phyloP scores from a whole-genome alignment of 2,329 filamentous ascomycete species.

The Epichloe sp. region DNA sequence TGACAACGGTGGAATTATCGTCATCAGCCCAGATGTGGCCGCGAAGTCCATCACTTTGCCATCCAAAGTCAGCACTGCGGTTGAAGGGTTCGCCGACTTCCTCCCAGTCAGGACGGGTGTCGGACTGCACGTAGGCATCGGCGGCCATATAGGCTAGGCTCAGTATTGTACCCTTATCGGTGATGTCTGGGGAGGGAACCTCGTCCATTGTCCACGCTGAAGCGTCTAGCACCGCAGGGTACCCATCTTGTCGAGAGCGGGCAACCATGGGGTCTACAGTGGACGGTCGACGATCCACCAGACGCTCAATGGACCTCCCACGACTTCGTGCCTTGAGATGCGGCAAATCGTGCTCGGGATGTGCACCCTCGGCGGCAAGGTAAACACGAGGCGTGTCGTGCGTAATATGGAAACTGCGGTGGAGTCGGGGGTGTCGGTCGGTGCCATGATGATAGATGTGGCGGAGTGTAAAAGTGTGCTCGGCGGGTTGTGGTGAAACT shows the following conservation, averaged over 20 bases:
- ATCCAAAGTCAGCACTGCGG: slow-evolving; percentile 79
- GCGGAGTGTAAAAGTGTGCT: slow-evolving; percentile 56
- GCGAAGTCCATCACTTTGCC: slow-evolving; percentile 76
- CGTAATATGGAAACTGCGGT: slow-evolving; percentile 60
- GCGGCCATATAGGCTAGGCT: slow-evolving; percentile 79
- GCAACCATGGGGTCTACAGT: slow-evolving; percentile 70
- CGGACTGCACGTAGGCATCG: slow-evolving; percentile 72
- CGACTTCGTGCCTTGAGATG: slow-evolving; percentile 50
- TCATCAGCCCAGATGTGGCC: slow-evolving; percentile 89
- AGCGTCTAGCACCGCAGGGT: slow-evolving; percentile 52
- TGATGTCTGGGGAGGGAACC: slow-evolving; percentile 65
- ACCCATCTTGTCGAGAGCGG: slow-evolving; percentile 55
- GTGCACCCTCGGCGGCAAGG: slow-evolving; percentile 46
- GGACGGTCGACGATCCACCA: slow-evolving; percentile 63
- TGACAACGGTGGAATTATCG: slow-evolving; percentile 73
- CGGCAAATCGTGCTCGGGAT: slow-evolving; percentile 35
- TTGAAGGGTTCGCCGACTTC: slow-evolving; percentile 72
- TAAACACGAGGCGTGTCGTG: slow-evolving; percentile 41
- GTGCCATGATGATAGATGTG: slow-evolving; percentile 92
- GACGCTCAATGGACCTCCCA: slow-evolving; percentile 59
- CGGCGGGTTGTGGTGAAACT: slow-evolving; percentile 33
- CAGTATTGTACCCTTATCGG: slow-evolving; percentile 72
- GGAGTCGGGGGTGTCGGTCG: slow-evolving; percentile 61
- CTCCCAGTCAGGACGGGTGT: slow-evolving; percentile 65
- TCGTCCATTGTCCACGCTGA: slow-evolving; percentile 77